A percentile compares a stretch with the other conserved stretches of the same genome.
phyloP scores from a whole-genome alignment of 1,284 basidiomycete species.

The Quambalaria eucalypti region DNA sequence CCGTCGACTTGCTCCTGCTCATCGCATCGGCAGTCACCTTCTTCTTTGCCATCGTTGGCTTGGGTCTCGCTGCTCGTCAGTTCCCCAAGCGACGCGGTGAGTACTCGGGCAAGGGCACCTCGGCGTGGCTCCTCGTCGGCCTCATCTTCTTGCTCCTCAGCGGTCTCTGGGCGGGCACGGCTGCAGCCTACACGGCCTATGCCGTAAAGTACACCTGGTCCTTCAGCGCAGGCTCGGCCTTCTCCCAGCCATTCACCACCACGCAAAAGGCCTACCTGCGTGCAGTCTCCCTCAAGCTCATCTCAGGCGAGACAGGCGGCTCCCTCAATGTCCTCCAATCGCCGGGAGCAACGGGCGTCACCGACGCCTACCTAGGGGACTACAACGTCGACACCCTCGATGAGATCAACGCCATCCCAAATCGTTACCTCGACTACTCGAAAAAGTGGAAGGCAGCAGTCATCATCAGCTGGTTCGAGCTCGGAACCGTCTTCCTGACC shows the following conservation, averaged over 20 bases:
- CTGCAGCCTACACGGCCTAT: slow-evolving; percentile 23
- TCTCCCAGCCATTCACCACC: slow-evolving; percentile 19
- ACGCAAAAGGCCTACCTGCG: slow-evolving; percentile 17
- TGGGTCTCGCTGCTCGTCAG: slow-evolving; percentile 23
- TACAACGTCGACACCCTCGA: slow-evolving; percentile 2
- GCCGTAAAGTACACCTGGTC: slow-evolving; percentile 14
- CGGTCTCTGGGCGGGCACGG: slow-evolving; percentile 24
- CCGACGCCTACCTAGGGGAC: slow-evolving; percentile 2
- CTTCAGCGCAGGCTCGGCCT: slow-evolving; percentile 14
- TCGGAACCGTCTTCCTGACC: slow-evolving; percentile 29
- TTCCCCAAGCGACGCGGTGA: slow-evolving; percentile 28
- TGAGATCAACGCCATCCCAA: slow-evolving; percentile 18
- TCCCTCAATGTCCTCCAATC: slow-evolving; percentile 13
- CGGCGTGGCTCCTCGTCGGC: slow-evolving; percentile 22
- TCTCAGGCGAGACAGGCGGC: not conserved
- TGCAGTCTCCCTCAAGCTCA: slow-evolving; percentile 8
- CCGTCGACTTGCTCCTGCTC: slow-evolving; percentile 18
- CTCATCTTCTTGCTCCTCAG: slow-evolving; percentile 18
- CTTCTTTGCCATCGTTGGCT: slow-evolving; percentile 18
- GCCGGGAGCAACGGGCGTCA: slow-evolving; percentile 1
- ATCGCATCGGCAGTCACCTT: slow-evolving; percentile 21
- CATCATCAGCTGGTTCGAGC: slow-evolving; percentile 25
- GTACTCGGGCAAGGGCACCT: slow-evolving; percentile 30
- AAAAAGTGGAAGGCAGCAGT: slow-evolving; percentile 14
- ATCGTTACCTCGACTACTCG: slow-evolving; percentile 24